These are phyloP conservation scores for Amanita thiersii DNA, from an alignment of 768 basidiomycete genomes.

Conservation along the genomic window DNA sequence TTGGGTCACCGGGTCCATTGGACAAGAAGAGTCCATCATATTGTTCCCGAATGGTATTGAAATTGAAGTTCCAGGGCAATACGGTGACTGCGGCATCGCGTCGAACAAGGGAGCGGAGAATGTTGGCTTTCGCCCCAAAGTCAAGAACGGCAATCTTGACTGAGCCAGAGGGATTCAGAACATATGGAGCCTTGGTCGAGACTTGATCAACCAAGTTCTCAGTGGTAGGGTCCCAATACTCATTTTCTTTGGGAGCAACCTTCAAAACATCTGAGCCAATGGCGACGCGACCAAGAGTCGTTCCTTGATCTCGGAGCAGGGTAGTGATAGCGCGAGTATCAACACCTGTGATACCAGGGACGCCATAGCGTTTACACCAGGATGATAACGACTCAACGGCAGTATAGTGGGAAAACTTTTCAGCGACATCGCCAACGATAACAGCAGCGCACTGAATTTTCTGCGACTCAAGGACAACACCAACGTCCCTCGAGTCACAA, in stretches of 20 bases:
- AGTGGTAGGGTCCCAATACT: slow-evolving; percentile 87
- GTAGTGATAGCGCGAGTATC: slow-evolving; percentile 96
- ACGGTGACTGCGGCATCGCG: slow-evolving; percentile 92
- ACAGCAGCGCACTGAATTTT: slow-evolving; percentile 89
- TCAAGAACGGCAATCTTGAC: slow-evolving; percentile 94
- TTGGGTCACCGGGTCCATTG: slow-evolving; percentile 95
- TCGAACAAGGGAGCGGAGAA: slow-evolving; percentile 84
- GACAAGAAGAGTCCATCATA: slow-evolving; percentile 94
- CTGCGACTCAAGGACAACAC: slow-evolving; percentile 82
- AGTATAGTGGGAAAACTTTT: slow-evolving; percentile 89
- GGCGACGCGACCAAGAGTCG: slow-evolving; percentile 88
- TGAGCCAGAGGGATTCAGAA: slow-evolving; percentile 79
- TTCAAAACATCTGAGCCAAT: slow-evolving; percentile 64
- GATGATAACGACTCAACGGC: slow-evolving; percentile 89
- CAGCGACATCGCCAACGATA: slow-evolving; percentile 91
- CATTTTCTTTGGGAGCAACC: slow-evolving; percentile 49
- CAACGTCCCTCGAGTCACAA: slow-evolving; percentile 67
- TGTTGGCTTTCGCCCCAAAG: slow-evolving; percentile 97
- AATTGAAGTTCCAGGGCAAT: slow-evolving; percentile 96
- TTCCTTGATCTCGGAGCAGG: slow-evolving; percentile 92
- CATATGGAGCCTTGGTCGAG: slow-evolving; percentile 79
- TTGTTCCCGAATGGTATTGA: slow-evolving; percentile 83
- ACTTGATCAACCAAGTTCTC: slow-evolving; percentile 95
- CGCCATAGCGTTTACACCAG: slow-evolving; percentile 86
- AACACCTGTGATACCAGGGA: slow-evolving; percentile 94